phyloP scores from a whole-genome alignment of 2,329 filamentous ascomycete genomes.

The Monascus ruber region DNA sequence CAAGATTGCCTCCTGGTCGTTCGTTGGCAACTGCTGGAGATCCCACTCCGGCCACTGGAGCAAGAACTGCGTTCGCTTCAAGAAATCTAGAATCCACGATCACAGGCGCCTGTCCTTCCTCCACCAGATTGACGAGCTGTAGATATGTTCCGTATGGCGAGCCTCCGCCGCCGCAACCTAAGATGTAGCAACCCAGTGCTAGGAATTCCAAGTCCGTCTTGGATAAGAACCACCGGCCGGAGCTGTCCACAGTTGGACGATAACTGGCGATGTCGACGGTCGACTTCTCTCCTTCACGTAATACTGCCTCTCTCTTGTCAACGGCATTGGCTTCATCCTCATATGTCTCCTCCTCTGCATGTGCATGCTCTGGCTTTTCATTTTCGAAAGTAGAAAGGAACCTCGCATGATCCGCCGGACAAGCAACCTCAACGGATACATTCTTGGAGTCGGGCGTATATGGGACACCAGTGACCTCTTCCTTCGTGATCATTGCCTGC shows the following conservation, averaged over 20 bases:
- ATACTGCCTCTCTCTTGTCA: slow-evolving; percentile 11
- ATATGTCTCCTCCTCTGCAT: background rate
- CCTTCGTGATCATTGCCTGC: slow-evolving; percentile 12
- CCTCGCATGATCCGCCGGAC: slow-evolving; percentile 41
- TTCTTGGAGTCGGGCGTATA: background rate
- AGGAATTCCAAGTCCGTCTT: slow-evolving; percentile 6
- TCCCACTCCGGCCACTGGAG: slow-evolving; percentile 35
- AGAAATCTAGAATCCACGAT: slow-evolving; percentile 9
- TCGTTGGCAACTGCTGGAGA: slow-evolving; percentile 19
- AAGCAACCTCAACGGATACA: slow-evolving; percentile 25
- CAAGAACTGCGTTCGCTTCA: slow-evolving; percentile 27
- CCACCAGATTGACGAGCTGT: background rate
- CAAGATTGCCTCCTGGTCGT: slow-evolving; percentile 13
- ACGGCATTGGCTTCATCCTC: background rate
- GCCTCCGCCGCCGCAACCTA: slow-evolving; percentile 6
- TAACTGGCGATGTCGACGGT: slow-evolving; percentile 9
- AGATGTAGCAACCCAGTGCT: slow-evolving; percentile 6
- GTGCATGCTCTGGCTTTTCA: background rate
- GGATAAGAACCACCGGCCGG: slow-evolving; percentile 6
- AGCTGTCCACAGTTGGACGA: slow-evolving; percentile 7
- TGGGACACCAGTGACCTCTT: background rate
- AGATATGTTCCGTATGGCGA: slow-evolving; percentile 8
- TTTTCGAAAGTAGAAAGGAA: slow-evolving; percentile 3
- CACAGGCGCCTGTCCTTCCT: slow-evolving; percentile 1
- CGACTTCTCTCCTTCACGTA: slow-evolving; percentile 28